These are phyloP conservation scores for Kurtzmaniella natalensis DNA, from an alignment of 1,139 yeast genomes.

Conservation along the genomic window DNA sequence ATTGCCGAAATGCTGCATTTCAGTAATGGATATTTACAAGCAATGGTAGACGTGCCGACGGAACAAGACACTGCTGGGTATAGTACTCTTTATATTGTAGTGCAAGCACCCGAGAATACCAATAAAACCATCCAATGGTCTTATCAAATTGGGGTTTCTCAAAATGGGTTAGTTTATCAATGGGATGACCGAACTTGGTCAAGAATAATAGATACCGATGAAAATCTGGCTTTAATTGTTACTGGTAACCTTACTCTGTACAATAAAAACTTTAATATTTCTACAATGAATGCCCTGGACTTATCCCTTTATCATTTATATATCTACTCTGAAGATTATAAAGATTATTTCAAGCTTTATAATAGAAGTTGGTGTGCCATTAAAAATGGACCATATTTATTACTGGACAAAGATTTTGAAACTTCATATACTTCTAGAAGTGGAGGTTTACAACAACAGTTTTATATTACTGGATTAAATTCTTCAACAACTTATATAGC, in stretches of 20 bases:
- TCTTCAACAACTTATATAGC: conserved; percentile 62
- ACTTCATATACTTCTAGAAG: conserved; percentile 47
- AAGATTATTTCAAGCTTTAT: conserved; percentile 36
- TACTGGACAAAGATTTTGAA: conserved; percentile 17
- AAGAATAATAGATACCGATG: conserved; percentile 68
- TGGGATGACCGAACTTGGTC: conserved; percentile 65
- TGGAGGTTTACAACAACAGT: conserved; percentile 53
- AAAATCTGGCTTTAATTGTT: conserved; percentile 61
- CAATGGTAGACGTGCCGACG: conserved; percentile 40
- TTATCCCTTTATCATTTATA: conserved; percentile 38
- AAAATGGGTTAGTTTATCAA: conserved; percentile 59
- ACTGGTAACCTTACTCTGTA: conserved; percentile 51
- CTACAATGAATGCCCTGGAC: conserved; percentile 23
- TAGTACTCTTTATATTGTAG: conserved; percentile 40
- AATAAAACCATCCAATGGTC: conserved; percentile 42
- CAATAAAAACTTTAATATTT: conserved; percentile 10
- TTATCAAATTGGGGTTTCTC: conserved; percentile 70
- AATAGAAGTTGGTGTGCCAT: conserved; percentile 75
- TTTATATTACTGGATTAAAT: conserved; percentile 58
- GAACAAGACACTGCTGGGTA: background rate
- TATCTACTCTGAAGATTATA: conserved; percentile 41
- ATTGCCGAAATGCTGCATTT: conserved; percentile 29
- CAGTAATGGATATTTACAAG: conserved; percentile 52
- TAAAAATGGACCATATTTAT: conserved; percentile 40
- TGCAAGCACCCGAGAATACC: conserved; percentile 41